Percentiles rank a stretch among this genome's conserved stretches.
phyloP scores from a whole-genome alignment of 2,329 filamentous ascomycete genomes.

The Ceratocystis huliohia region DNA sequence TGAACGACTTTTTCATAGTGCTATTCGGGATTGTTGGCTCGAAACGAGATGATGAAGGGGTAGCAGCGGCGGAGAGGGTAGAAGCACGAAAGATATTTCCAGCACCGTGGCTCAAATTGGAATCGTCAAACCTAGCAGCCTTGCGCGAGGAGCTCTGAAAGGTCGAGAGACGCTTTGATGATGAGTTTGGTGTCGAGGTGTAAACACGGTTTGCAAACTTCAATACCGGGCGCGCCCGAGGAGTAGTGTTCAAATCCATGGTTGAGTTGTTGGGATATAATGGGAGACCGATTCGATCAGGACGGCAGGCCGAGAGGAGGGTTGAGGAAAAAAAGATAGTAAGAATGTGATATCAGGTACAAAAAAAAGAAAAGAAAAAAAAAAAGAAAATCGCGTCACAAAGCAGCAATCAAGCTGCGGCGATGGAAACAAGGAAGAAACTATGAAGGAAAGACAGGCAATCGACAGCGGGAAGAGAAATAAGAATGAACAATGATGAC shows the following conservation, averaged over 20 bases:
- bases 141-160: conserved; percentile 31
- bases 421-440: conserved; percentile 10
- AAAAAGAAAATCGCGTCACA: conserved; percentile 8
- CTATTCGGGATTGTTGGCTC: conserved; percentile 35
- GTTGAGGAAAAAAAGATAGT: not conserved
- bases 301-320: not conserved
- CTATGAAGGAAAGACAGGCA: conserved; percentile 9
- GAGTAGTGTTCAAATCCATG: conserved; percentile 18
- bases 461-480: not conserved
- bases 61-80: conserved; percentile 28
- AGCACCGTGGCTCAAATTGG: conserved; percentile 28
- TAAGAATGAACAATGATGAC: not conserved
- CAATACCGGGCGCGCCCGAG: conserved; percentile 30
- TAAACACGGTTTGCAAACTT: conserved; percentile 35
- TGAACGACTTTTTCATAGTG: conserved; percentile 38
- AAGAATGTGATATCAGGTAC: not conserved
- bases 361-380: not conserved
- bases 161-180: conserved; percentile 29
- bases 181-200: conserved; percentile 24
- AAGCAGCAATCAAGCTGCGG: conserved; percentile 11
- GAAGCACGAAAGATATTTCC: conserved; percentile 35
- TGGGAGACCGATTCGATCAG: conserved; percentile 1
- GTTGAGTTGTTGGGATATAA: not conserved
- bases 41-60: conserved; percentile 29
- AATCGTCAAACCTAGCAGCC: conserved; percentile 20